Evolutionary conservation across 1,284 basidiomycete species (phyloP), one percentile per base, ranked within the genome.

Genomic region (Phellopilus nigrolimitatus): DNA sequence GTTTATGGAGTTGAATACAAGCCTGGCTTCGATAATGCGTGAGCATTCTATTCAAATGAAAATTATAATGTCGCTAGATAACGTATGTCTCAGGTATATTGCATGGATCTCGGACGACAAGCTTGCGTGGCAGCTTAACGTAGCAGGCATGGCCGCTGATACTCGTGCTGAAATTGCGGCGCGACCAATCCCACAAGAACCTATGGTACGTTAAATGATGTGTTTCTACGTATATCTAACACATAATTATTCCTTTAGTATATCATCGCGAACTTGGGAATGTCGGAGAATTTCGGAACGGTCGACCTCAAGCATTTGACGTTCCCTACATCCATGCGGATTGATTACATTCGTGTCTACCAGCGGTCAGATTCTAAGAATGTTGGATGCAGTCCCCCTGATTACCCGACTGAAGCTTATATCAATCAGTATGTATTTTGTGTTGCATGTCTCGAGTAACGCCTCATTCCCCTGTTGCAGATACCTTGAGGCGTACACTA

Each of bases 301-400:
- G 80, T 91, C 40, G 80, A 92, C 65, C 71, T 86, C 44, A 65
- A 73, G 0, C 69, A 85, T 48, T 70, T 93, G 36, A 67, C 63
- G 2, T 92, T 89, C 70, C 91, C 91, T 0, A 66, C 73, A 1
- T 74, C 70, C 6, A 85, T 94, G 85, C 69, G 71, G 22, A 70
- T 95, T 49, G 91, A 97, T 62, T 95, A 83, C 68, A 78, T 95
- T 38, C 78, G 92, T 6, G 84, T 95, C 2, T 93, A 92, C 64
- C 89, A 91, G 61, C 76, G 79, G 10, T 74, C 78, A 54, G 67
- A 79, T 49, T 64, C 74, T 7, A 77, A 84, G 49, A 90, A 88
- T 63, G 73, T 91, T 31, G 90, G 91, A 1, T 95, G 93, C 62
- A 87, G 93, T 62, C 92, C 92, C 1, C 64, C 70, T 19, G 77